Percentiles rank a stretch among this genome's conserved stretches.
Evolutionary conservation across 116 monocot genomes (phyloP).

Genomic region (Iris pallida): DNA sequence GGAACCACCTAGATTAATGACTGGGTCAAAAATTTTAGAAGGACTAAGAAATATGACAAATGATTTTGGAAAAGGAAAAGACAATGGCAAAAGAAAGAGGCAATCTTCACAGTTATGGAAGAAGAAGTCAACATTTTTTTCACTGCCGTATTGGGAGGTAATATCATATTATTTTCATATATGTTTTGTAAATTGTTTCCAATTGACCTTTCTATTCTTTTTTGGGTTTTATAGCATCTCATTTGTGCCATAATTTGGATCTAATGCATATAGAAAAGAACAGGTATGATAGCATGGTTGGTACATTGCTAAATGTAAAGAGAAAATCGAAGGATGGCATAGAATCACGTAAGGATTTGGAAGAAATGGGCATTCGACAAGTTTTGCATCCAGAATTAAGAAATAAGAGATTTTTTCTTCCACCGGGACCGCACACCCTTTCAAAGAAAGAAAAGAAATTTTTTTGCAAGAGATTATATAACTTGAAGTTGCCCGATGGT

Average conservation of each 20-base stretch:
- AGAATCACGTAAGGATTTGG: not conserved
- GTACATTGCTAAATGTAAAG: no score
- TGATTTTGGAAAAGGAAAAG: not conserved
- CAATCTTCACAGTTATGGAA: not conserved
- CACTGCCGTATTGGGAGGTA: not conserved
- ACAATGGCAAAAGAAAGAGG: not conserved
- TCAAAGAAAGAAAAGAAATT: not conserved
- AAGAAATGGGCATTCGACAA: not conserved
- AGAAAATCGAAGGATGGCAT: no score
- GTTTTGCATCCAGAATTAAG: not conserved
- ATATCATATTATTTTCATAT: not conserved
- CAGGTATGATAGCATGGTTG: no score
- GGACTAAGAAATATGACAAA: not conserved
- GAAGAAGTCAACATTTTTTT: not conserved
- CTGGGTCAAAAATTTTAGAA: not conserved
- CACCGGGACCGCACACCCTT: not conserved
- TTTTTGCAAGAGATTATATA: not conserved
- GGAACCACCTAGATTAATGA: not conserved
- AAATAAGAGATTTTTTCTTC: not conserved
- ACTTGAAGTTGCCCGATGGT: slow-evolving; percentile 2
- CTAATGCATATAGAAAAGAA: no score
- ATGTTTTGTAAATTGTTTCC: not conserved
- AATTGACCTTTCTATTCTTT: not conserved
- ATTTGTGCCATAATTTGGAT: not conserved
- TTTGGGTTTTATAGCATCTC: no score